phyloP scores from a whole-genome alignment of 495 filamentous ascomycete species.

The Lasiosphaeriaceae sp. region DNA sequence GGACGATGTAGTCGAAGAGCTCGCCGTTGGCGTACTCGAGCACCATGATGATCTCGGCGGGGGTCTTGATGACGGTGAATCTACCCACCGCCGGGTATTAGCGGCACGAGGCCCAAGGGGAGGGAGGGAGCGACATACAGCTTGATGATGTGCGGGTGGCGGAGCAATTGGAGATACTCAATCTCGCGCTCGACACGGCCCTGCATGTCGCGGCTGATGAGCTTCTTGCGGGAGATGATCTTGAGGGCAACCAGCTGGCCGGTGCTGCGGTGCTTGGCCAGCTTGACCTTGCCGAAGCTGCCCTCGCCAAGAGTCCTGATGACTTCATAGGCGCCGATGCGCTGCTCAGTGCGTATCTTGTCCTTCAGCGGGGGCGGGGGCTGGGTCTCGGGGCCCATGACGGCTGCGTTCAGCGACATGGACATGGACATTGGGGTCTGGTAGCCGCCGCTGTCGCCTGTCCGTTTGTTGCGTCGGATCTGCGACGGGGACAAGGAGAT shows the following conservation, averaged over 20 bases:
- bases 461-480: conserved; percentile 49
- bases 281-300: conserved; percentile 97
- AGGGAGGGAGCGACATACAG: conserved; percentile 56
- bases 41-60: conserved; percentile 95
- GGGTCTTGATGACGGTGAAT: conserved; percentile 93
- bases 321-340: conserved; percentile 86
- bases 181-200: conserved; percentile 96
- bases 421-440: conserved; percentile 14
- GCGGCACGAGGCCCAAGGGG: not conserved
- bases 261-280: conserved; percentile 85
- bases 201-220: conserved; percentile 94
- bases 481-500: conserved; percentile 71
- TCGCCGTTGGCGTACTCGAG: conserved; percentile 95
- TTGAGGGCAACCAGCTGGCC: conserved; percentile 94
- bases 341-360: conserved; percentile 60
- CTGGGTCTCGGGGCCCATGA: conserved; percentile 27
- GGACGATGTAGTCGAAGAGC: conserved; percentile 95
- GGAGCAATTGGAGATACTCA: conserved; percentile 89
- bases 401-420: conserved; percentile 24
- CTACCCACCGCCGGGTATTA: conserved; percentile 35
- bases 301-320: conserved; percentile 91
- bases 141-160: conserved; percentile 99
- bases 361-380: conserved; percentile 31
- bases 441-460: conserved; percentile 29
- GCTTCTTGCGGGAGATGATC: conserved; percentile 92